Base-by-base conservation (phyloP, 176 grass and related monocot species). In the Echinochloa phyllopogon region DNA sequence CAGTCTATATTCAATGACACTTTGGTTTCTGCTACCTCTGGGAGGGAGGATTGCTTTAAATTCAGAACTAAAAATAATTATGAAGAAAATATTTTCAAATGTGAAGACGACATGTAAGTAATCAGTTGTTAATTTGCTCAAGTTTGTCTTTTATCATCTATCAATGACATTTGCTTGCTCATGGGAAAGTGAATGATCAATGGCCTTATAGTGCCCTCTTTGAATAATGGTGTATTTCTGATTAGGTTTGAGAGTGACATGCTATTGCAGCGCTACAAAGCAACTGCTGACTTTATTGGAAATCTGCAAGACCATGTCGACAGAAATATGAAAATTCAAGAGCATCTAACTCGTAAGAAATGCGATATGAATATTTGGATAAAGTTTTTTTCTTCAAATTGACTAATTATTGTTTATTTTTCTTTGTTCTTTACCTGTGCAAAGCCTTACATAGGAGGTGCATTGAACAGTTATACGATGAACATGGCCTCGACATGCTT, bases 181-280 rank as follows among this genome's bases (percentile, higher is more conserved):
- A 49, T 21, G 33, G 10, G 65, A 69, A 56, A 16, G 0, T 42
- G 6, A 63, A 76, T 21, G 72, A n/a, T 12, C 16, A n/a, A 76
- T 45, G 24, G 23, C 56, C 48, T 75, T 68, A 9, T 14, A 64
- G 21, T 84, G 38, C 20, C 10, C 29, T 36, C 59, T 36, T 36
- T 40, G 44, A 18, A 68, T 60, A 14, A 77, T 43, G 36, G 0
- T 52, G 12, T 23, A 8, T 37, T 6, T 5, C 41, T 66, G 44
- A 10, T 49, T 42, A 92, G 90, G 83, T 92, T 74, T 86, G 86
- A 92, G 74, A 79, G 61, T 52, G 87, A 89, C 61, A 55, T 92
- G 67, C 21, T 92, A 56, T 15, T 86, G 67, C 57, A 89, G n/a
- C 39, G 66, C 41, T 78, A 83, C 56, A 62, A 16, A 48, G 18